These are phyloP conservation scores for Gossypium thurberi DNA, from an alignment of 345 rosid species.

Conservation along the genomic window DNA sequence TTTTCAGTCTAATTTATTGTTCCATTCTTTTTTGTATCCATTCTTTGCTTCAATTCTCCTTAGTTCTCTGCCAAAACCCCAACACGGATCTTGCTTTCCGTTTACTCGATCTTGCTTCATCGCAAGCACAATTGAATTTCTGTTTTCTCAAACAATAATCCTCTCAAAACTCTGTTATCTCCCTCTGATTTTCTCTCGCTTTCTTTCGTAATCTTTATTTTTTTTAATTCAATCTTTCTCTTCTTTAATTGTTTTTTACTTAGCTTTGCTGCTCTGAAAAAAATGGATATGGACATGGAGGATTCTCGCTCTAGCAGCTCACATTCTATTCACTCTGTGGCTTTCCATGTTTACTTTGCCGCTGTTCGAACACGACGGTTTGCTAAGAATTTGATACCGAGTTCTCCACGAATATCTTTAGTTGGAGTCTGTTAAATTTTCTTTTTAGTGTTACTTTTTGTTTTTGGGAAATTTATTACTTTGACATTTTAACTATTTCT, in stretches of 20 bases:
- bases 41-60: no score
- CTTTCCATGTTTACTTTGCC: background rate
- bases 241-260: background rate
- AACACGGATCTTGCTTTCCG: no score
- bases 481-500: slow-evolving; percentile 8
- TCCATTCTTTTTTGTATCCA: no score
- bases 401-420: background rate
- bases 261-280: background rate
- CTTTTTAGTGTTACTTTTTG: background rate
- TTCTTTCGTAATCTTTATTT: background rate
- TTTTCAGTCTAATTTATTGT: no score
- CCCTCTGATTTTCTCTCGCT: slow-evolving; percentile 4
- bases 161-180: slow-evolving; percentile 16
- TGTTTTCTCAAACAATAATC: background rate
- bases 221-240: no score
- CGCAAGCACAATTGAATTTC: background rate
- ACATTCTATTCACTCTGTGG: background rate
- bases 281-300: background rate
- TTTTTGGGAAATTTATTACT: background rate
- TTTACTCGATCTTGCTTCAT: background rate
- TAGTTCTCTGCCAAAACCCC: no score
- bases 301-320: background rate
- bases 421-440: background rate
- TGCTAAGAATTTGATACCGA: background rate
- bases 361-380: background rate